Base-by-base conservation (phyloP, 192 early-diverging fungal species). In the Coemansia sp. region DNA sequence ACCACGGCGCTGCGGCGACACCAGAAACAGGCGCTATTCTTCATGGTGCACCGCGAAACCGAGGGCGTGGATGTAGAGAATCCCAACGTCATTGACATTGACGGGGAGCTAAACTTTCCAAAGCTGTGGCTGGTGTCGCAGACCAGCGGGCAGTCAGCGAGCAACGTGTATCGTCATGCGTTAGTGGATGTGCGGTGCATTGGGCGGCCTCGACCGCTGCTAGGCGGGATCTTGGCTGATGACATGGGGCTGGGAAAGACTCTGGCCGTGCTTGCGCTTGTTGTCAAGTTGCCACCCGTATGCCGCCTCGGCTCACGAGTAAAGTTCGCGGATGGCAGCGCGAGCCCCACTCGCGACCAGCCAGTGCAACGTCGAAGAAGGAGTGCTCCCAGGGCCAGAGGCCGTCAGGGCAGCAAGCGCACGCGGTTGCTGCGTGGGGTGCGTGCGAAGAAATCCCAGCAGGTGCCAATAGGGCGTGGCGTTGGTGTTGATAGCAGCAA, bases 11-110 rank as follows among this genome's bases (percentile, higher is more conserved):
- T 94, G 80, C 88, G 88, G 53, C 74, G 85, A 57, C 90, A 94
- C 71, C 93, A 94, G 60, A 88, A 87, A 58, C 93, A 94, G 69
- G 93, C 90, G 3, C 83, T 94, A 6, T 83, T 85, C 64, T 94
- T 92, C 65, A 87, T 94, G 84, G 56, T 85, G 32, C 78, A 90
- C 58, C 84, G 90, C 19, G 93, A 94, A 68, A 86, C 85, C 25
- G 73, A 76, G 24, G 84, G 86, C 12, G 84, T 88, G 53, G 87
- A 85, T 28, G 66, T 76, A 0, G 72, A 86, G 49, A 51, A 58
- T 3, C 38, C 64, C 0, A 53, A 31, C 24, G 23, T 41, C 10
- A 28, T 60, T 16, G 57, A 60, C 47, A 32, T 38, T 5, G 60
- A 60, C 21, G 50, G 30, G 12, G 54, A 31, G 19, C 19, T 49